Evolutionary conservation across 495 filamentous ascomycete species (phyloP).

Genomic region (Delitschia confertaspora): DNA sequence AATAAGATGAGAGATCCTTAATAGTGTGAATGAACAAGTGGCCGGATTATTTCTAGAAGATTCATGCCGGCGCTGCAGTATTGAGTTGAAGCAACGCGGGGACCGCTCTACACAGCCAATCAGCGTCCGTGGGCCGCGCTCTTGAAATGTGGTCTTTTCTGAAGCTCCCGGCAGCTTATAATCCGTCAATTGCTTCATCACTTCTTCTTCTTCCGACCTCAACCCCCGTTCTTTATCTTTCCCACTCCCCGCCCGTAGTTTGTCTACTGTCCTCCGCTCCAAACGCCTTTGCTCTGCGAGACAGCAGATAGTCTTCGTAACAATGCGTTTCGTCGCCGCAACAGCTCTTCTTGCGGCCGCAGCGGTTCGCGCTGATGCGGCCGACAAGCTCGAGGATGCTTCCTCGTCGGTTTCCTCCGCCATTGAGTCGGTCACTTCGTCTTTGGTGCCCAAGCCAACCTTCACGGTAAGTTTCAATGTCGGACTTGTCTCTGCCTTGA

Average conservation of each 20-base stretch:
- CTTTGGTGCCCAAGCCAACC: constrained; percentile 57
- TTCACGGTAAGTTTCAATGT: constrained; percentile 20
- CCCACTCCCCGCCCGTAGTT: not conserved
- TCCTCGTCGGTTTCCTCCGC: constrained; percentile 29
- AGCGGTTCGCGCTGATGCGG: constrained; percentile 30
- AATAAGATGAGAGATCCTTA: too few species aligned
- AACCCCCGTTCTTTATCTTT: not conserved
- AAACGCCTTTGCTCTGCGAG: constrained; percentile 16
- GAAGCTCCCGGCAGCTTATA: not conserved
- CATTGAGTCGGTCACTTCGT: constrained; percentile 45
- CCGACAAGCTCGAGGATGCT: constrained; percentile 28
- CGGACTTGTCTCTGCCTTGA: not conserved
- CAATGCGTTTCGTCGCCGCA: constrained; percentile 35
- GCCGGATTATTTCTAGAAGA: too few species aligned
- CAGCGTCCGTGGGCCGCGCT: too few species aligned
- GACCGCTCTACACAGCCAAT: too few species aligned
- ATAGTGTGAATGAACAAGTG: too few species aligned
- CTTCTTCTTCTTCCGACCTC: not conserved
- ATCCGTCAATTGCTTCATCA: not conserved
- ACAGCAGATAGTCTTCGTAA: constrained; percentile 21
- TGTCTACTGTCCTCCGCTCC: not conserved
- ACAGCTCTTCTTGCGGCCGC: constrained; percentile 32
- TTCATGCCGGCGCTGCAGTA: too few species aligned
- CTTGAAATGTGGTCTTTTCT: constrained; percentile 7
- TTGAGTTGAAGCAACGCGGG: too few species aligned